Conservation (phyloP, 352 stramenopile genomes). For the Peronospora tabacina region DNA sequence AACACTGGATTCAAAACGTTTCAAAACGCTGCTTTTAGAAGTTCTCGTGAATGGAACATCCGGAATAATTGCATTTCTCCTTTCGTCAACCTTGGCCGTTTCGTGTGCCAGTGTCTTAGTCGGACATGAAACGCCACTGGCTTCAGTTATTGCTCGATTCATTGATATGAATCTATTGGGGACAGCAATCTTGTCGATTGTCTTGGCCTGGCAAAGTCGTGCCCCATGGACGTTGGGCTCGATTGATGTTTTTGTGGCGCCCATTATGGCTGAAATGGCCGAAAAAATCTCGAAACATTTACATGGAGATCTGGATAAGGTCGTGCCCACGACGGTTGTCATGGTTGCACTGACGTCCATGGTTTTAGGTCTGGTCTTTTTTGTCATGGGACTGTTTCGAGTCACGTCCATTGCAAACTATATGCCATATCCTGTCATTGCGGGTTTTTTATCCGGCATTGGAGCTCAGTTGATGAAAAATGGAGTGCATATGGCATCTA, state of each 20-base stretch:
- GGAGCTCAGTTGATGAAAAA: conserved; percentile 72
- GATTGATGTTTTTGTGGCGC: conserved; percentile 76
- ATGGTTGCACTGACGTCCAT: conserved; percentile 66
- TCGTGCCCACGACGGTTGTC: conserved; percentile 64
- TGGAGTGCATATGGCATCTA: conserved; percentile 69
- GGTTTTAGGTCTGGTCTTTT: conserved; percentile 54
- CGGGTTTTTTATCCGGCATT: conserved; percentile 73
- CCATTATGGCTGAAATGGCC: conserved; percentile 69
- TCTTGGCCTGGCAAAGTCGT: conserved; percentile 65
- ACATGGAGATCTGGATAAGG: conserved; percentile 46
- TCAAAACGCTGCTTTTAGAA: conserved; percentile 23
- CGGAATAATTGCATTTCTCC: conserved; percentile 66
- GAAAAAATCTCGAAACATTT: conserved; percentile 54
- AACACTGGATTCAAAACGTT: neutral
- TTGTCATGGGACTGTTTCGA: conserved; percentile 57
- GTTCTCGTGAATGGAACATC: conserved; percentile 63
- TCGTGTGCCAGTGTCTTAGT: conserved; percentile 76
- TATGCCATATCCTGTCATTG: conserved; percentile 80
- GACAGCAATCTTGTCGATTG: conserved; percentile 55
- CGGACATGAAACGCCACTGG: conserved; percentile 51
- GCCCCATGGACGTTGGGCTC: conserved; percentile 68
- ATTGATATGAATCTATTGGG: conserved; percentile 83
- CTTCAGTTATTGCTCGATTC: conserved; percentile 58
- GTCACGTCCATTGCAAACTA: conserved; percentile 80
- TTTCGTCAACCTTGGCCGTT: conserved; percentile 70